Evolutionary conservation across 805 yeast genomes (phyloP), one percentile per base, ranked within the genome.

Genomic region (Yamadazyma kitorensis): DNA sequence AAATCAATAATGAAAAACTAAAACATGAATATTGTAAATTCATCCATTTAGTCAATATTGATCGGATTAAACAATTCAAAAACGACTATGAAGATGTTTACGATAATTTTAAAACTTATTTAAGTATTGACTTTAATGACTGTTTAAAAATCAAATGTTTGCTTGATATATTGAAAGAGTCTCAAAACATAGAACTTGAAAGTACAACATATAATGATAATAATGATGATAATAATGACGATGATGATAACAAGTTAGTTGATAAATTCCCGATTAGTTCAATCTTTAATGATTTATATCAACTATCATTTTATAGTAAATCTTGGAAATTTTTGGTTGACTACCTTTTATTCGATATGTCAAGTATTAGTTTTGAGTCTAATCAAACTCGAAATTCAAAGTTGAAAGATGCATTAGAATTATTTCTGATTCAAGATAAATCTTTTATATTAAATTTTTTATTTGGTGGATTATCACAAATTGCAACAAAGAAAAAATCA

Each of bases 21-120:
- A 54, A 50, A 28, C 44, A 61, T 13, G 81, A 82, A 33, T 62
- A 79, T 8, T 75, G 82, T 8, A 76, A 64, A 40, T 78, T 85
- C 44, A 55, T 81, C 14, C 55, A 68, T 6, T 41, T 59, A n/a
- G 37, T 34, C 5, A 19, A 30, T 15, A 17, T 34, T 3, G 32
- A 10, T 12, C 20, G 27, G 15, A 6, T 14, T 9, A 48, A 53
- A 5, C 72, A 66, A 3, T 27, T 27, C n/a, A 28, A 17, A 12
- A 13, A 18, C 6, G 18, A 18, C n/a, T 29, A n/a, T n/a, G n/a
- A n/a, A n/a, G n/a, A n/a, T n/a, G n/a, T 12, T 9, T 12, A 15
- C 13, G 23, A 19, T 17, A 7, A 8, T 6, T 6, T 26, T 9
- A 16, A 6, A 11, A n/a, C 10, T 6, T 6, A 6, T 16, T 21